These are phyloP conservation scores for Haplosporangium sp. DNA, from an alignment of 371 early-diverging fungal genomes.

Conservation along the genomic window DNA sequence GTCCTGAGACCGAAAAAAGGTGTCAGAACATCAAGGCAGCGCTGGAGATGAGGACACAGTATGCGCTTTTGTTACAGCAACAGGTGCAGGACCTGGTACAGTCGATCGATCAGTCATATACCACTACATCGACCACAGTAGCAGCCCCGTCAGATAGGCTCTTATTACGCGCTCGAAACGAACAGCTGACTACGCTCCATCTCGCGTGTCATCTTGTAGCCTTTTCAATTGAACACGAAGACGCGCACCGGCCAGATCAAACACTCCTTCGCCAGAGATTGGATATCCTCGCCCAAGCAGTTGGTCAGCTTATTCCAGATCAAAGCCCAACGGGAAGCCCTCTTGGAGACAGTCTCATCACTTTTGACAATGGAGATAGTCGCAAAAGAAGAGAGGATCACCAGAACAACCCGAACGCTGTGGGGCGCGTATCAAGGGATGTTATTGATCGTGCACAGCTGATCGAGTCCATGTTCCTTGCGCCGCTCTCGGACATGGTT, in stretches of 20 bases:
- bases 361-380: constrained; percentile 8
- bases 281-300: constrained; percentile 28
- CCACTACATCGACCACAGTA: neutral
- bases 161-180: neutral
- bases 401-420: neutral
- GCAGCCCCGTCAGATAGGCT: neutral
- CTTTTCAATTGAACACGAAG: constrained; percentile 28
- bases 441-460: constrained; percentile 26
- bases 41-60: constrained; percentile 23
- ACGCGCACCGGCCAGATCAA: neutral
- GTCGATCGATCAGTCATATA: constrained; percentile 17
- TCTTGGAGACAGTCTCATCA: neutral
- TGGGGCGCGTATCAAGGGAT: constrained; percentile 16
- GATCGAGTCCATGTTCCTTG: constrained; percentile 23
- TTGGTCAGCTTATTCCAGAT: constrained; percentile 22
- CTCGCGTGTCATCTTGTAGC: constrained; percentile 44
- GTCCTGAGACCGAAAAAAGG: constrained; percentile 1
- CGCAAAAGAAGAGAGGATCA: neutral
- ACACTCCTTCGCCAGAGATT: constrained; percentile 13
- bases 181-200: constrained; percentile 26
- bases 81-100: constrained; percentile 48
- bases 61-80: constrained; percentile 36
- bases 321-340: neutral
- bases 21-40: neutral
- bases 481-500: constrained; percentile 6